These are phyloP conservation scores for Verruconis gallopava DNA, from an alignment of 2,329 filamentous ascomycete genomes.

Conservation along the genomic window DNA sequence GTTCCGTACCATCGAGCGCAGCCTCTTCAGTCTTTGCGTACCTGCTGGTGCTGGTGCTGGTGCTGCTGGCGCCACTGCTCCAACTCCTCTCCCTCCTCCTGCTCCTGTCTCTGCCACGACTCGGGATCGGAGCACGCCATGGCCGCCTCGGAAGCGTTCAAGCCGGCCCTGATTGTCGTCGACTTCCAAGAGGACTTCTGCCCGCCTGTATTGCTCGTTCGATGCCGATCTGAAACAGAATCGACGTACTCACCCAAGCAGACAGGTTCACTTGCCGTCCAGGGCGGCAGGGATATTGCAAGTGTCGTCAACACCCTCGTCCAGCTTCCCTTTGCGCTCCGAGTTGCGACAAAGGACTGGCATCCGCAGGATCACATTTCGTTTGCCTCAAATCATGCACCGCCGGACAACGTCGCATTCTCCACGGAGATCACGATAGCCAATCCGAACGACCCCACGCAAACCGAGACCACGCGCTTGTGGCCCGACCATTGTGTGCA, in stretches of 20 bases:
- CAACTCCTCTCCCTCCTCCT: too few relatives aligned
- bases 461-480: conserved; percentile 54
- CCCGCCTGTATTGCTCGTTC: conserved; percentile 53
- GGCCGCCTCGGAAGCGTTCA: conserved; percentile 21
- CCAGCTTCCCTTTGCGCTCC: conserved; percentile 53
- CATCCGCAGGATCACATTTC: conserved; percentile 77
- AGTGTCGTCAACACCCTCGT: conserved; percentile 64
- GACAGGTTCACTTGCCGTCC: conserved; percentile 77
- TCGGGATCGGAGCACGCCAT: too few relatives aligned
- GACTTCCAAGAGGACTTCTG: conserved; percentile 95
- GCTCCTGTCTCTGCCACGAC: too few relatives aligned
- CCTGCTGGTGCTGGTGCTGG: too few relatives aligned
- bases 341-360: conserved; percentile 84
- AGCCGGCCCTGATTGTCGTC: conserved; percentile 57
- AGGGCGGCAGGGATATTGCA: conserved; percentile 56
- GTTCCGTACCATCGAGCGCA: too few relatives aligned
- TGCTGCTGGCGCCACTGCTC: too few relatives aligned
- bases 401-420: conserved; percentile 54
- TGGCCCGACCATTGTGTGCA: conserved; percentile 91
- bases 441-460: conserved; percentile 51
- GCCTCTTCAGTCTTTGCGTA: too few relatives aligned
- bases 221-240: conserved; percentile 6
- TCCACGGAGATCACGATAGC: conserved; percentile 48
- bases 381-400: conserved; percentile 66
- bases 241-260: conserved; percentile 26